Evolutionary conservation across 169 alveolate species (phyloP), one percentile per base, ranked within the genome.

Genomic region (Plasmodium adleri): DNA sequence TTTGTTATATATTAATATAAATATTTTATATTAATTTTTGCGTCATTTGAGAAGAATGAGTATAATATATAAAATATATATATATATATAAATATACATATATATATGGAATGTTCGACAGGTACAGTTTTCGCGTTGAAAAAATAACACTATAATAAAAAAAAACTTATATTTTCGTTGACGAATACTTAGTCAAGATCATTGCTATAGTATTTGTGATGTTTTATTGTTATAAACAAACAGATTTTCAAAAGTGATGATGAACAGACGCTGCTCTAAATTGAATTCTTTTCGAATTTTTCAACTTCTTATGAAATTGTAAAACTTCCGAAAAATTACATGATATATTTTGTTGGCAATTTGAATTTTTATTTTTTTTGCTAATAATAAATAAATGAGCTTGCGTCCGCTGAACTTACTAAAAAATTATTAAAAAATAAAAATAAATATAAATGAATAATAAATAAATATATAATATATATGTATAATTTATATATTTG

Each of bases 111-210:
- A 5, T 72, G n/a, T 13, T 15, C 17, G 50, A 83, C 67, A 54
- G 91, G 91, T 83, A 52, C 91, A 83, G 9, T 62, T 17, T 67
- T 3, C 1, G 91, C n/a, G 72, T 83, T 52, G 85, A 83, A 83
- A 83, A 68, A 10, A 39, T 12, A 39, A 83, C 91, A 60, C 47
- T 68, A 22, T 68, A 7, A 68, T 1, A 39, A 39, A 39, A 39
- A 39, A 39, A 39, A 39, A 12, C 17, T 32, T 12, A 1, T 28
- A 24, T 7, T 22, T 1, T 9, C 59, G 74, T 56, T 83, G 91
- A 83, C 91, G 91, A 83, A 83, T 83, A 83, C 91, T 83, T 83
- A 83, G 91, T 83, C 91, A 83, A 83, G 91, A 83, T 83, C 91
- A 83, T 83, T 83, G 91, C 91, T 83, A 83, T 83, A 83, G 91